These are phyloP conservation scores for Tuber microsphaerosporum DNA, from an alignment of 495 filamentous ascomycete genomes.

Conservation along the genomic window DNA sequence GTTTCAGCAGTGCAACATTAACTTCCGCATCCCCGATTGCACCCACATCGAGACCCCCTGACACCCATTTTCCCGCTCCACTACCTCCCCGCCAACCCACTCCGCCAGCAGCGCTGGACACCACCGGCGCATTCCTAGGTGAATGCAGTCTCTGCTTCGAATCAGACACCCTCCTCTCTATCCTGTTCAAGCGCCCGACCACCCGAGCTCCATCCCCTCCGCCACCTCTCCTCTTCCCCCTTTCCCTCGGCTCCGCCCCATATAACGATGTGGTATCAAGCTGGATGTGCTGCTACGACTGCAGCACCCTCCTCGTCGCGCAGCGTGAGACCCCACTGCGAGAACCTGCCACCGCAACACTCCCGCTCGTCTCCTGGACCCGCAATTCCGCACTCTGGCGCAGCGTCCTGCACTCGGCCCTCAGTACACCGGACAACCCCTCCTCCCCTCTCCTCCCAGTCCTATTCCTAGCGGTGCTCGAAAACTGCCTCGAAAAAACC, in stretches of 20 bases:
- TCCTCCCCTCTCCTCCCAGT: constrained; percentile 39
- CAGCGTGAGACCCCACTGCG: constrained; percentile 29
- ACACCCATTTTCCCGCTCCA: background rate
- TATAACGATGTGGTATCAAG: constrained; percentile 41
- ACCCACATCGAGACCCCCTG: background rate
- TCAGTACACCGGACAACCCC: constrained; percentile 31
- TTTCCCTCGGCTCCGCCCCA: constrained; percentile 32
- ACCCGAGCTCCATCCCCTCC: constrained; percentile 9
- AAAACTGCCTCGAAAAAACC: constrained; percentile 39
- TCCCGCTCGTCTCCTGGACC: constrained; percentile 30
- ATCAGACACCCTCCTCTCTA: constrained; percentile 40
- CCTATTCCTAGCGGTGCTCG: constrained; percentile 42
- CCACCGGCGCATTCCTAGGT: constrained; percentile 34
- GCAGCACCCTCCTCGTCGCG: constrained; percentile 26
- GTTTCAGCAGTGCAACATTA: background rate
- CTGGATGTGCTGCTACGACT: constrained; percentile 40
- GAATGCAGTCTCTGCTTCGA: constrained; percentile 44
- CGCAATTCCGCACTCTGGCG: constrained; percentile 32
- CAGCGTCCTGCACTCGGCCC: constrained; percentile 37
- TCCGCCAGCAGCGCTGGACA: constrained; percentile 18
- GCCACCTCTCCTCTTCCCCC: constrained; percentile 37
- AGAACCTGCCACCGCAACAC: constrained; percentile 24
- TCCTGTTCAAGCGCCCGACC: constrained; percentile 42
- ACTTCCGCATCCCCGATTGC: background rate
- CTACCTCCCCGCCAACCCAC: background rate